Evolutionary conservation across 805 yeast genomes (phyloP), one percentile per base, ranked within the genome.

Genomic region (Candida tallmaniae): DNA sequence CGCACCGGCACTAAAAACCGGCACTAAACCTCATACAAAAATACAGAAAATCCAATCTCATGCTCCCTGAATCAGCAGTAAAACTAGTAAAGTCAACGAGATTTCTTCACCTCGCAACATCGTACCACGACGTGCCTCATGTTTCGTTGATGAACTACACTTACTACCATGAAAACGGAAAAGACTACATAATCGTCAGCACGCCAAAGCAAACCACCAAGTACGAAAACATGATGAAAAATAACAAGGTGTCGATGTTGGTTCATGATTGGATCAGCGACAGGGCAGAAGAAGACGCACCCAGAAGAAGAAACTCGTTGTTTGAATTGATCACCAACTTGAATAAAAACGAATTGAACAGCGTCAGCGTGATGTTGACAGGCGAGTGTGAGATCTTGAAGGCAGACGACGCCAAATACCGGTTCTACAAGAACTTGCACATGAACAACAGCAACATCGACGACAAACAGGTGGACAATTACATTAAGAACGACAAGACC

Each of bases 71-170:
- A 2, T 52, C 62, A 8, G 70, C 65, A 2, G 51, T 53, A 27
- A 52, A 43, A 9, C 60, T 83, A 24, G 65, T 83, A 23, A 68
- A 76, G 39, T 67, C 73, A 10, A 80, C 86, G 8, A 73, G 80
- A 42, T 83, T 77, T 55, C 76, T 89, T 25, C 97, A 89, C 56
- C 67, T 89, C 30, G 97, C 90, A 2, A 90, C 97, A 2, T 75
- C 87, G 39, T 64, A 68, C 33, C 72, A 84, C 28, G 70, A 81
- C 47, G 58, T 76, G 29, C 97, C 97, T 5, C 93, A 89, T 41
- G 95, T 88, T 3, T 76, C 93, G 13, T 68, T 90, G 43, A 90
- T 90, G 97, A 90, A 86, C 60, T 90, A 85, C 58, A 79, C 89
- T 4, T 85, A 78, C 53, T 66, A 63, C 36, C 58, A 59, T 29